Evolutionary conservation across 805 yeast species (phyloP).

Genomic region (Barnettozyma sp.): DNA sequence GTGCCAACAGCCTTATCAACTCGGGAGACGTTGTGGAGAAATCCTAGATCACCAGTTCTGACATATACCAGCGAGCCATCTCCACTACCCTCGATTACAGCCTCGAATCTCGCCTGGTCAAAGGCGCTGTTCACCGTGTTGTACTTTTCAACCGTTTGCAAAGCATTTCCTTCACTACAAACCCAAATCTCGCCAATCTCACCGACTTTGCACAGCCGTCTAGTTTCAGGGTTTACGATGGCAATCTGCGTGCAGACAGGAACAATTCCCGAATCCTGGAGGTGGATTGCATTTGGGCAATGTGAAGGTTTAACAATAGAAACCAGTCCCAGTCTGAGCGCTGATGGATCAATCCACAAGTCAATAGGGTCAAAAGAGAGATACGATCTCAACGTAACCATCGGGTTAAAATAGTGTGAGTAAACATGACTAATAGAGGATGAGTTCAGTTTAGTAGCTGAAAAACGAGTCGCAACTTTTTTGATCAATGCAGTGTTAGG

Average conservation of each 20-base stretch:
- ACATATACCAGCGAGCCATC: slow-evolving; percentile 59
- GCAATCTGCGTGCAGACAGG: slow-evolving; percentile 92
- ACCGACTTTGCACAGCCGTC: slow-evolving; percentile 70
- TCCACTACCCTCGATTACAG: slow-evolving; percentile 57
- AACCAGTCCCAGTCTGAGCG: slow-evolving; percentile 83
- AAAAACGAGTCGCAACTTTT: slow-evolving; percentile 53
- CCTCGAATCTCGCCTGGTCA: slow-evolving; percentile 44
- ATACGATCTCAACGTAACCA: slow-evolving; percentile 79
- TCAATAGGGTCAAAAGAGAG: slow-evolving; percentile 85
- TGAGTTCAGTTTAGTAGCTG: slow-evolving; percentile 55
- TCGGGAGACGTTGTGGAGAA: slow-evolving; percentile 65
- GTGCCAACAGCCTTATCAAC: slow-evolving; percentile 33
- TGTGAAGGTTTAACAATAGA: slow-evolving; percentile 71
- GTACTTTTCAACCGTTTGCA: slow-evolving; percentile 46
- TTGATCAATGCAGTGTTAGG: slow-evolving; percentile 58
- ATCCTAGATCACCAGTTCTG: slow-evolving; percentile 93
- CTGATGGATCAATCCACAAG: slow-evolving; percentile 78
- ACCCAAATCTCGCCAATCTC: slow-evolving; percentile 98
- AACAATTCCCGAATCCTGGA: slow-evolving; percentile 94
- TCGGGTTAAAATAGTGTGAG: slow-evolving; percentile 73
- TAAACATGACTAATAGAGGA: slow-evolving; percentile 73
- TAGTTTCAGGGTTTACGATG: slow-evolving; percentile 91
- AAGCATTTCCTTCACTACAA: slow-evolving; percentile 76
- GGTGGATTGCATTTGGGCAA: slow-evolving; percentile 58
- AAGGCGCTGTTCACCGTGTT: slow-evolving; percentile 27